Base-by-base conservation (phyloP, 768 basidiomycete genomes). In the Tubosaeta sp. region DNA sequence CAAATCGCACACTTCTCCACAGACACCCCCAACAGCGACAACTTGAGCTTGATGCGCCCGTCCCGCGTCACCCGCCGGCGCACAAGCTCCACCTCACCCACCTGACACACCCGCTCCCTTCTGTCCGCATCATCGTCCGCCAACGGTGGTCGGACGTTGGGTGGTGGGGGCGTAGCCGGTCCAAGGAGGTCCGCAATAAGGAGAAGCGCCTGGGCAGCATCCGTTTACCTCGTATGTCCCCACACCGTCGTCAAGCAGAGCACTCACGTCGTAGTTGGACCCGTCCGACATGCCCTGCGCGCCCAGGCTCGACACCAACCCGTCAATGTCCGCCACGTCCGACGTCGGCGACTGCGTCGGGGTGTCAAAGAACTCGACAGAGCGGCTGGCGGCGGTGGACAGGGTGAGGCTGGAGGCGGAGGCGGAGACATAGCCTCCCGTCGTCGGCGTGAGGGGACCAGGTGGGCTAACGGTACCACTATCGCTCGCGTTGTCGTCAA, bases 1-100 rank as follows among this genome's bases (percentile, higher is more conserved):
- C 89, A 91, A 46, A 89, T 83, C 37, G 83, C 78, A 66, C 89
- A 91, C 61, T 80, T 80, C 56, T 85, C 81, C 32, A 91, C 86
- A 1, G 73, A 61, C 13, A 77, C 72, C 35, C 84, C 88, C 17
- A 87, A 69, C 46, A 90, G 64, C 8, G 75, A 73, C 45, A 89
- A 67, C 71, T 88, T 91, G 42, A 88, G 60, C 71, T 89, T 90
- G 49, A 83, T 74, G 39, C 83, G 83, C 6, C 88, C 87, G 59
- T 86, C 79, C 56, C 73, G 73, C 44, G 79, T 80, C 44, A 75
- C 74, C 22, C 88, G 77, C 48, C 79, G 74, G 19, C 84, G 78
- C 65, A 78, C 71, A 13, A 88, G 72, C 56, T 81, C 79, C 60
- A 89, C 72, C 55, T 61, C 66, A 44, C 75, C 80, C 38, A 72